Conservation (phyloP, 2,329 filamentous ascomycete species). For the Fusarium staphyleae region DNA sequence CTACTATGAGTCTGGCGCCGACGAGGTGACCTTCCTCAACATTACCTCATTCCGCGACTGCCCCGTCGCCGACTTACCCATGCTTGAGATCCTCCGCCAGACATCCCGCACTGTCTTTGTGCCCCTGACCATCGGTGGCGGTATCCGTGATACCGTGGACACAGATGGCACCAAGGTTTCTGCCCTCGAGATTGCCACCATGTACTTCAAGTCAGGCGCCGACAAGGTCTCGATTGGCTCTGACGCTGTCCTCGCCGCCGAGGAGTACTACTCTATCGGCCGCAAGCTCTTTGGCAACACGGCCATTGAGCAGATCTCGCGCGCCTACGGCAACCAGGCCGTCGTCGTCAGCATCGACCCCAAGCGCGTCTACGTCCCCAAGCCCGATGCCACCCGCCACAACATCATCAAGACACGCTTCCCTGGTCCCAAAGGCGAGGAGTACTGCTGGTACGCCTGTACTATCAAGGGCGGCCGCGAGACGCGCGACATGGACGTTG, state of each 20-base stretch:
- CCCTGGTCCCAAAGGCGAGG: constrained; percentile 78
- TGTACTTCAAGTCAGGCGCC: constrained; percentile 97
- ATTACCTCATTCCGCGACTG: constrained; percentile 98
- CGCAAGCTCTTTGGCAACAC: constrained; percentile 78
- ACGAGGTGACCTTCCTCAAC: constrained; percentile 97
- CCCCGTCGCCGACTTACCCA: constrained; percentile 88
- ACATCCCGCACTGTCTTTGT: constrained; percentile 95
- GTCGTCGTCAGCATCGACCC: constrained; percentile 97
- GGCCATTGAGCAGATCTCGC: constrained; percentile 93
- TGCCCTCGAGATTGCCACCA: constrained; percentile 88
- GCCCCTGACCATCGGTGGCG: constrained; percentile 92
- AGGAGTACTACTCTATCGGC: constrained; percentile 82
- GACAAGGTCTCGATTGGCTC: constrained; percentile 98
- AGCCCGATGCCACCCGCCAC: constrained; percentile 74
- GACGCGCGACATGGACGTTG: constrained; percentile 90
- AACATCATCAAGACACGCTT: constrained; percentile 72
- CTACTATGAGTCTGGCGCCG: constrained; percentile 96
- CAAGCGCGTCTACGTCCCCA: constrained; percentile 85
- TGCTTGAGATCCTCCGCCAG: constrained; percentile 90
- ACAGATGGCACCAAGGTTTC: constrained; percentile 85
- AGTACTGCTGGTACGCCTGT: constrained; percentile 95
- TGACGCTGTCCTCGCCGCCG: constrained; percentile 90
- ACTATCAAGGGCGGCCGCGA: constrained; percentile 96
- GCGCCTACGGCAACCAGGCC: constrained; percentile 93
- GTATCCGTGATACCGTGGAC: constrained; percentile 92